Base-by-base conservation (phyloP, 169 alveolate species). In the Eimeria tenella region DNA sequence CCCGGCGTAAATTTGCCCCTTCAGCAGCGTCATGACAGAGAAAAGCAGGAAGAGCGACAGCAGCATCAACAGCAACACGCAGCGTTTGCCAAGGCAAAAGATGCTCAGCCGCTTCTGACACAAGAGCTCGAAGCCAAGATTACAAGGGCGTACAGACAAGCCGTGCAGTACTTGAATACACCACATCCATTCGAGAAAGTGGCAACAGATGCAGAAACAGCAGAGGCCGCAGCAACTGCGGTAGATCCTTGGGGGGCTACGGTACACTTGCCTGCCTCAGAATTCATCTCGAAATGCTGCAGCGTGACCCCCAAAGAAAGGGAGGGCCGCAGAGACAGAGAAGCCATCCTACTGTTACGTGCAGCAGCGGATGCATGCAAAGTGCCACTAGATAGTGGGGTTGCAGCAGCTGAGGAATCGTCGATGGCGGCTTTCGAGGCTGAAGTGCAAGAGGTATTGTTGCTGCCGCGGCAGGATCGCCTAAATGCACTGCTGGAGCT, bases 1-100 rank as follows among this genome's bases (percentile, higher is more conserved):
- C 94, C 94, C 19, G 90, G 90, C 42, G 25, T 31, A n/a, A 90
- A 90, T 62, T 31, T 71, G 19, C 84, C 93, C 17, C 93, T 31
- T 52, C 86, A 52, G 93, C 93, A 86, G 71, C 84, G 15, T 7
- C 68, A 31, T 31, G 71, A 70, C 13, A 13, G 56, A 5, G 10
- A 25, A 42, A 25, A 31, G 13, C 58, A 87, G 63, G 73, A 23
- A 17, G 58, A 25, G 79, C 77, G 55, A 68, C 93, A 65, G 84
- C 84, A 86, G 71, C 65, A 58, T 17, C 79, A 86, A 50, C 81
- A 86, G 23, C 90, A 25, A 50, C 60, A 60, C 31, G 91, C 91
- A 13, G 55, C 74, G 53, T 56, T 2, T 31, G 42, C 42, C 42
- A 31, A 31, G 42, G 42, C 42, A 2, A 31, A 31, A 31, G 42